Conservation (phyloP, 176 grass and related monocot genomes). For the Thalia dealbata region DNA sequence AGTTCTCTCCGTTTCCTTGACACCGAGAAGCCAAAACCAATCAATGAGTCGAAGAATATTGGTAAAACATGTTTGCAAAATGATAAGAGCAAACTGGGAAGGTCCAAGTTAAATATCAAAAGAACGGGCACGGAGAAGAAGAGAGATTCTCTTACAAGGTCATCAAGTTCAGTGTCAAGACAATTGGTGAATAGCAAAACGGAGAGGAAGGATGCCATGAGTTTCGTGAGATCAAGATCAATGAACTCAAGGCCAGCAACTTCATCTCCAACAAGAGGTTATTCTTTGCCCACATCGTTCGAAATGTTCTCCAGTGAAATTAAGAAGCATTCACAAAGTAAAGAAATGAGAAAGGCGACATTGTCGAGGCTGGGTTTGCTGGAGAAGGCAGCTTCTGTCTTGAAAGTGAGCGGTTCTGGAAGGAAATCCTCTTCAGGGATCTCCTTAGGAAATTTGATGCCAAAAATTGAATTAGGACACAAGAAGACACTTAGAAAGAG, state of each 20-base stretch:
- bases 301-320: slow-evolving; percentile 78
- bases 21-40: slow-evolving; percentile 30
- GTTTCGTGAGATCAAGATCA: slow-evolving; percentile 28
- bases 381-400: slow-evolving; percentile 59
- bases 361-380: slow-evolving; percentile 37
- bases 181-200: slow-evolving; percentile 31
- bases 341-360: slow-evolving; percentile 45
- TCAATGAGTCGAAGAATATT: slow-evolving; percentile 34
- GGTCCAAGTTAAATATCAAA: slow-evolving; percentile 46
- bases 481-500: slow-evolving; percentile 46
- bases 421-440: slow-evolving; percentile 50
- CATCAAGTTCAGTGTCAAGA: slow-evolving; percentile 34
- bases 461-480: slow-evolving; percentile 24
- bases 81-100: slow-evolving; percentile 48
- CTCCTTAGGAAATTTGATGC: slow-evolving; percentile 36
- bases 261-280: slow-evolving; percentile 80
- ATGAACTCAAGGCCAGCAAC: slow-evolving; percentile 39
- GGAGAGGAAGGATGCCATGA: slow-evolving; percentile 38
- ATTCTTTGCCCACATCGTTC: slow-evolving; percentile 77
- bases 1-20: slow-evolving; percentile 36
- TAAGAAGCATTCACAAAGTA: slow-evolving; percentile 47
- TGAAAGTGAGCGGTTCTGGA: slow-evolving; percentile 55
- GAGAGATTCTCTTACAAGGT: slow-evolving; percentile 36
- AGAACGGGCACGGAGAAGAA: slow-evolving; percentile 40
- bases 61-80: slow-evolving; percentile 37